Evolutionary conservation across 768 basidiomycete genomes (phyloP).

Genomic region (Exidia glandulosa): DNA sequence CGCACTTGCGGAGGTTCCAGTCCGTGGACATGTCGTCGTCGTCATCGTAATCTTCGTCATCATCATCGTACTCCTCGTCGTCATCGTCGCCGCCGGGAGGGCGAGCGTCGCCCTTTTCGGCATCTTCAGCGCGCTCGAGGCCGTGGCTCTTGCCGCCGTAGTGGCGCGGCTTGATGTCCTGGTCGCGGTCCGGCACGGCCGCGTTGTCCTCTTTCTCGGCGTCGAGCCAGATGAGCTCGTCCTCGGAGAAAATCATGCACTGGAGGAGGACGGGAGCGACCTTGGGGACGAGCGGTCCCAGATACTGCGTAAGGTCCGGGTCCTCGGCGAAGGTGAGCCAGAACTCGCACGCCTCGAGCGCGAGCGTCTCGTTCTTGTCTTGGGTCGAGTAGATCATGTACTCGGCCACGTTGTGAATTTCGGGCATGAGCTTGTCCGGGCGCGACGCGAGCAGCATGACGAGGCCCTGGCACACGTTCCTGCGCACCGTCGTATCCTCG

Average conservation of each 20-base stretch:
- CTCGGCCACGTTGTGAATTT: slow-evolving; percentile 89
- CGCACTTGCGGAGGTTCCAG: slow-evolving; percentile 98
- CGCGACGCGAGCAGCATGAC: slow-evolving; percentile 86
- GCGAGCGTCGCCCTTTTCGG: slow-evolving; percentile 27
- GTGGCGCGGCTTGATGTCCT: slow-evolving; percentile 93
- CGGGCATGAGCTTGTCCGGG: slow-evolving; percentile 93
- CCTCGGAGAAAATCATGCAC: slow-evolving; percentile 95
- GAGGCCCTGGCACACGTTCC: slow-evolving; percentile 91
- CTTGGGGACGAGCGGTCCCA: slow-evolving; percentile 79
- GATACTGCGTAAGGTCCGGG: slow-evolving; percentile 68
- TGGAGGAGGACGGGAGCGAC: slow-evolving; percentile 92
- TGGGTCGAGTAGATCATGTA: slow-evolving; percentile 99
- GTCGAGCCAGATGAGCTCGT: slow-evolving; percentile 90
- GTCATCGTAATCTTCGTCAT: slow-evolving; percentile 82
- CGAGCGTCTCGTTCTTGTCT: slow-evolving; percentile 93
- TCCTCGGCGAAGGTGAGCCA: slow-evolving; percentile 99
- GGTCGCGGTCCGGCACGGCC: slow-evolving; percentile 82
- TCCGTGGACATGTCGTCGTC: slow-evolving; percentile 96
- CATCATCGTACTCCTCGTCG: slow-evolving; percentile 82
- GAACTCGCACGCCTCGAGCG: slow-evolving; percentile 98
- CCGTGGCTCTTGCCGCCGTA: slow-evolving; percentile 81
- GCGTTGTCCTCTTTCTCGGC: slow-evolving; percentile 69
- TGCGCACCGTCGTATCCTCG: slow-evolving; percentile 85
- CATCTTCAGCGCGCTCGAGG: slow-evolving; percentile 56
- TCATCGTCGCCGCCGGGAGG: slow-evolving; percentile 69